A percentile compares a stretch with the other conserved stretches of the same genome.
Conservation (phyloP, 345 rosid genomes). For the Zanthoxylum bungeanum region DNA sequence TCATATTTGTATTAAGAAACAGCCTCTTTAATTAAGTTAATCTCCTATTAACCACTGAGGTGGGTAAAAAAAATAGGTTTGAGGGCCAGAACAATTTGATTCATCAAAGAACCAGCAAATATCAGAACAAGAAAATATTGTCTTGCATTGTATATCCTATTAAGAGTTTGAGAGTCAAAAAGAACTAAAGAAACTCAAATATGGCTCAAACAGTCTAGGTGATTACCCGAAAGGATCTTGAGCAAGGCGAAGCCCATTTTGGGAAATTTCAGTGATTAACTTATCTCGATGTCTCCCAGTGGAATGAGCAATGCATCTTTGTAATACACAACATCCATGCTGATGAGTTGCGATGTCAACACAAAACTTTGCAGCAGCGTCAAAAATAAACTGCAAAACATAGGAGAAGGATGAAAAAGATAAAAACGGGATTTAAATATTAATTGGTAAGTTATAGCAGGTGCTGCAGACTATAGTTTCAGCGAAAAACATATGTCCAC, state of each 20-base stretch:
- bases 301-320: slow-evolving; percentile 55
- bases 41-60: background rate
- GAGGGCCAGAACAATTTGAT: background rate
- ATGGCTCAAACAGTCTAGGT: background rate
- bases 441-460: background rate
- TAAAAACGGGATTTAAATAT: background rate
- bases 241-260: no score
- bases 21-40: background rate
- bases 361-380: slow-evolving; percentile 56
- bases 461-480: background rate
- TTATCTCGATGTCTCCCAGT: slow-evolving; percentile 41
- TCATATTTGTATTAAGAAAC: background rate
- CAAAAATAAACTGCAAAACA: slow-evolving; percentile 55
- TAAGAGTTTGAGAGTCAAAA: no score
- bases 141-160: background rate
- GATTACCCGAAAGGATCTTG: slow-evolving; percentile 73
- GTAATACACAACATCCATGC: slow-evolving; percentile 75
- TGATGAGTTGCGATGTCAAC: slow-evolving; percentile 68
- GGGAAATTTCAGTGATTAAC: slow-evolving; percentile 46
- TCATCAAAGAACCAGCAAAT: background rate
- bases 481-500: background rate
- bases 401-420: background rate
- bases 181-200: background rate
- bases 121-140: background rate
- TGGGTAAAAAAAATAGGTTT: background rate